Evolutionary conservation across 2,329 filamentous ascomycete genomes (phyloP), one percentile per base, ranked within the genome.

Genomic region (Trichoderma sp.): DNA sequence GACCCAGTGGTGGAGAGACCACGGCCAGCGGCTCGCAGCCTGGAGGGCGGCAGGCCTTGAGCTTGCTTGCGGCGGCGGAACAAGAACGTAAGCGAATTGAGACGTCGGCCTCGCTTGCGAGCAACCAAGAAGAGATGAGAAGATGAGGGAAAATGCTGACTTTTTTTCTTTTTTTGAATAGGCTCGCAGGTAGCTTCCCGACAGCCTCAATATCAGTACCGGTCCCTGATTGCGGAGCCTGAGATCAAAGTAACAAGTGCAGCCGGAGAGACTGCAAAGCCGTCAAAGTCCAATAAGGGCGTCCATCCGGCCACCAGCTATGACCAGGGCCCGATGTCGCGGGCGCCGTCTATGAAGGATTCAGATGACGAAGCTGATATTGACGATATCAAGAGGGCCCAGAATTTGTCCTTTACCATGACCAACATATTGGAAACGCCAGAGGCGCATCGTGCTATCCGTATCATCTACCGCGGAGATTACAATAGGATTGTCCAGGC

Each of bases 381-480:
- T 60, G 90, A 89, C 33, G 94, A 97, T 73, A 92, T 98, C 74
- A 92, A 92, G 79, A 88, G 91, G 40, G 96, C 96, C 0, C 96
- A 98, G 79, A 92, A 91, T 72, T 86, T 99, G 60, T 87, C 90
- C 1, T 87, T 98, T 71, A 90, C 89, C 61, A 90, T 94, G 81
- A 97, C 94, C 0, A 87, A 91, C 7, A 89, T 97, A 71, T 88
- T 92, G 71, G 91, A 90, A 13, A 92, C 90, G 2, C 89, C 91
- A 0, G 91, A 91, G 62, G 87, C 90, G 0, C 91, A 95, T 77
- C 90, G 96, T 47, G 92, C 93, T 11, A 91, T 98, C 31, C 91
- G 94, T 24, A 96, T 96, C 71, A 92, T 98, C 70, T 91, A 97
- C 72, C 91, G 96, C 16, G 96, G 96, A 49, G 92, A 98, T 73